A percentile compares a stretch with the other conserved stretches of the same genome.
These are phyloP conservation scores for Epichloe hybrida DNA, from an alignment of 2,329 filamentous ascomycete genomes.

Conservation along the genomic window DNA sequence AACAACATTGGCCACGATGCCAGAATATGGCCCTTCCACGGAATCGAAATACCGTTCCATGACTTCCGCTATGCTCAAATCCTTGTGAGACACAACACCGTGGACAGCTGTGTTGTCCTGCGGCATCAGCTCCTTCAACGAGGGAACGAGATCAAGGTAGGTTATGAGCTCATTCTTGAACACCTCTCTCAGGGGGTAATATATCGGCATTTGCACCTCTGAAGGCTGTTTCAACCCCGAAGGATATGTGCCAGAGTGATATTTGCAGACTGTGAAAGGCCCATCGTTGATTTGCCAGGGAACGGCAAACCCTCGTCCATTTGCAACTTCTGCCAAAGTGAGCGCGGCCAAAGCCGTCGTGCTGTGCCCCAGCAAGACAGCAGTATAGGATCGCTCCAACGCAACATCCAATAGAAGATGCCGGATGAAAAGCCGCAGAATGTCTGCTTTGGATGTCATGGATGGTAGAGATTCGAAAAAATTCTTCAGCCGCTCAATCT, in stretches of 20 bases:
- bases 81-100: conserved; percentile 50
- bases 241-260: conserved; percentile 13
- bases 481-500: conserved; percentile 32
- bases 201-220: conserved; percentile 31
- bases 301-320: conserved; percentile 73
- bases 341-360: conserved; percentile 81
- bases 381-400: conserved; percentile 45
- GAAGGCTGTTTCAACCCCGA: conserved; percentile 6
- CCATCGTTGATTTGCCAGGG: conserved; percentile 77
- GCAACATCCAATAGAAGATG: conserved; percentile 58
- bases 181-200: conserved; percentile 69
- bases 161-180: conserved; percentile 65
- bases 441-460: conserved; percentile 61
- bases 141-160: conserved; percentile 45
- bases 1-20: conserved; percentile 90
- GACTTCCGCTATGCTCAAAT: conserved; percentile 80
- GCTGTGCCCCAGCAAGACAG: conserved; percentile 70
- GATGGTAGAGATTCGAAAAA: conserved; percentile 51
- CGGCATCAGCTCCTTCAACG: conserved; percentile 36
- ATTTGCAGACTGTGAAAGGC: conserved; percentile 23
- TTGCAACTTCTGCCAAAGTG: conserved; percentile 76
- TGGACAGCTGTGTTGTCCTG: conserved; percentile 17
- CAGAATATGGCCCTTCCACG: conserved; percentile 72
- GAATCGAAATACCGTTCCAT: conserved; percentile 78
- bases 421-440: conserved; percentile 55